phyloP scores from a whole-genome alignment of 2,329 filamentous ascomycete genomes.

The Alternaria sp. region DNA sequence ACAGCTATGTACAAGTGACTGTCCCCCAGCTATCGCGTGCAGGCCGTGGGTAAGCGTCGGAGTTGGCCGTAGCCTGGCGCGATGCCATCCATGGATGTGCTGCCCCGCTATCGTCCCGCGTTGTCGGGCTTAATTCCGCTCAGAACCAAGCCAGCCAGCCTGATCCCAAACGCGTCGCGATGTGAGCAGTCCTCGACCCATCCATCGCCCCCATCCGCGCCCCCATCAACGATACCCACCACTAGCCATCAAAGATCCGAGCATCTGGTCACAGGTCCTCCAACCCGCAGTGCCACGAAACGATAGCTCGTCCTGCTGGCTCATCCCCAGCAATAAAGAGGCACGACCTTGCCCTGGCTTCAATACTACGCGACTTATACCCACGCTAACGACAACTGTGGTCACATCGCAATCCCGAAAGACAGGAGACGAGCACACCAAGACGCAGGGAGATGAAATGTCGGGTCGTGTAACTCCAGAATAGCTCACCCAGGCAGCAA shows the following conservation, averaged over 20 bases:
- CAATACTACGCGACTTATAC: not conserved
- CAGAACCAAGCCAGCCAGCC: not conserved
- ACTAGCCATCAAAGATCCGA: not conserved
- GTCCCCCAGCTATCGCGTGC: not conserved
- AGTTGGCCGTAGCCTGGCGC: constrained; percentile 25
- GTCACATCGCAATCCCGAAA: not conserved
- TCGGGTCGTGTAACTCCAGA: not conserved
- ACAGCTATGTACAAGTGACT: not conserved
- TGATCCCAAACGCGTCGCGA: not conserved
- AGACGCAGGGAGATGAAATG: not conserved
- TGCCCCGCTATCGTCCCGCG: constrained; percentile 17
- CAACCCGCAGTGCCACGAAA: not conserved
- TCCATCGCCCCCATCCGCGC: not conserved
- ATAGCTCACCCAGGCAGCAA: not conserved
- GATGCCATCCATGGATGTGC: constrained; percentile 3
- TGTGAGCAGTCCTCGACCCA: not conserved
- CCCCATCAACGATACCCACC: not conserved
- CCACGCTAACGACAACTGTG: not conserved
- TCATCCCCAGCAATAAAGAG: not conserved
- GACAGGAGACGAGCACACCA: not conserved
- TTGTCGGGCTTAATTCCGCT: not conserved
- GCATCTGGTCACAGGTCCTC: not conserved
- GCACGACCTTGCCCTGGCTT: not conserved
- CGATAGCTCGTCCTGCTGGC: not conserved
- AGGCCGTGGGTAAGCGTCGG: constrained; percentile 24